phyloP scores from a whole-genome alignment of 164 flowering plant species.

The Hamamelis virginiana region DNA sequence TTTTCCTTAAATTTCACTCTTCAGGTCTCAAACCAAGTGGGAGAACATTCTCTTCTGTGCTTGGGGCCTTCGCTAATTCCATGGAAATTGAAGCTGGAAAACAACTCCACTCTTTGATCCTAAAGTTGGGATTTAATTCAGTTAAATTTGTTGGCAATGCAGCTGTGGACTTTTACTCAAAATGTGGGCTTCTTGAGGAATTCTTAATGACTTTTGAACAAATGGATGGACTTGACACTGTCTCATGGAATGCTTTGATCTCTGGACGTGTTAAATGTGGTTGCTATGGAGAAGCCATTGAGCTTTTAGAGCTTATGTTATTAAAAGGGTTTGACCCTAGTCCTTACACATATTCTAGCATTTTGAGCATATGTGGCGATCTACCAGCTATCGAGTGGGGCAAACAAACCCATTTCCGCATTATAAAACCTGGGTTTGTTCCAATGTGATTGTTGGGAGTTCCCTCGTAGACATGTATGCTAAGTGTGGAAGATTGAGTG shows the following conservation, averaged over 20 bases:
- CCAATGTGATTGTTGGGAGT: conserved; percentile 40
- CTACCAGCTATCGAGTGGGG: conserved; percentile 45
- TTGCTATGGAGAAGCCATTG: conserved; percentile 22
- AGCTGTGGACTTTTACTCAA: conserved; percentile 37
- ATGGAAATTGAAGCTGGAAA: conserved; percentile 26
- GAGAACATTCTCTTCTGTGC: conserved; percentile 33
- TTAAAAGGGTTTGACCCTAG: conserved; percentile 23
- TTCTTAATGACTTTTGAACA: conserved; percentile 30
- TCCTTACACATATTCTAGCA: conserved; percentile 37
- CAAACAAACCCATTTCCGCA: conserved; percentile 38
- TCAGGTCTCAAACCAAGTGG: conserved; percentile 38
- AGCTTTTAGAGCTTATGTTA: conserved; percentile 26
- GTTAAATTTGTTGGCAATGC: conserved; percentile 37
- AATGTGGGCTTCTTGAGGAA: conserved; percentile 27
- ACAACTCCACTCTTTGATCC: conserved; percentile 36
- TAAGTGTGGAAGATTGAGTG: conserved; percentile 40
- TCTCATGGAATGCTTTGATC: conserved; percentile 41
- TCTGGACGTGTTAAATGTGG: conserved; percentile 31
- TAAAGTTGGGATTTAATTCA: conserved; percentile 29
- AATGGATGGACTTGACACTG: conserved; percentile 28
- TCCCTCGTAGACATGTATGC: conserved; percentile 53
- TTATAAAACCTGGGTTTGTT: conserved; percentile 34
- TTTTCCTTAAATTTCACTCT: conserved; percentile 32
- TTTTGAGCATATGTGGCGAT: conserved; percentile 39
- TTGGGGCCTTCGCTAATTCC: conserved; percentile 34